Conservation (phyloP, 495 filamentous ascomycete genomes). For the Durotheca rogersii region DNA sequence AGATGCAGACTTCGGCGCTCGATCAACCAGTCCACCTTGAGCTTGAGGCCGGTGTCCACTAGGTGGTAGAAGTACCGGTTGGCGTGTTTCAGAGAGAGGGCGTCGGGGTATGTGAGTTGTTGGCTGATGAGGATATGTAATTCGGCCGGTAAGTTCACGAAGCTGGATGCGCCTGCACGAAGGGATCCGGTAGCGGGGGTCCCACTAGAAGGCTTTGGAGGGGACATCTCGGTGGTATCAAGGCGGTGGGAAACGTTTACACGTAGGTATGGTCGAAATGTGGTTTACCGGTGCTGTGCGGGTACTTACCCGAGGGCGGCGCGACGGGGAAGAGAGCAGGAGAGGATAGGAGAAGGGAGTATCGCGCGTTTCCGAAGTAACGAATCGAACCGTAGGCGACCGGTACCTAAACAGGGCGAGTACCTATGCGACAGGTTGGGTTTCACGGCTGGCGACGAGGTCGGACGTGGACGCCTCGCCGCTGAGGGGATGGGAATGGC, state of each 20-base stretch:
- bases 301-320: not conserved
- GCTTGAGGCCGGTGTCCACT: conserved; percentile 63
- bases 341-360: not conserved
- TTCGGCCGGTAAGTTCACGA: conserved; percentile 56
- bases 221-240: not conserved
- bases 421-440: no score
- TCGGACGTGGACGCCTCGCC: no score
- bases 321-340: not conserved
- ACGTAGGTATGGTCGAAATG: no score
- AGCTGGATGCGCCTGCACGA: not conserved
- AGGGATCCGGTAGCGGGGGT: not conserved
- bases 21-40: conserved; percentile 69
- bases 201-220: not conserved
- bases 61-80: conserved; percentile 61
- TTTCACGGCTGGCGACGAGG: no score
- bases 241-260: conserved; percentile 5
- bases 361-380: no score
- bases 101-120: conserved; percentile 59
- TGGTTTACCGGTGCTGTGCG: not conserved
- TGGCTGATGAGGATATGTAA: conserved; percentile 57
- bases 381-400: no score
- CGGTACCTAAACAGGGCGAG: not conserved
- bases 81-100: conserved; percentile 62
- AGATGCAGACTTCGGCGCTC: conserved; percentile 55
- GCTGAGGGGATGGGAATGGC: no score